Conservation (phyloP, 2,329 filamentous ascomycete genomes). For the Dactylellina sp. region DNA sequence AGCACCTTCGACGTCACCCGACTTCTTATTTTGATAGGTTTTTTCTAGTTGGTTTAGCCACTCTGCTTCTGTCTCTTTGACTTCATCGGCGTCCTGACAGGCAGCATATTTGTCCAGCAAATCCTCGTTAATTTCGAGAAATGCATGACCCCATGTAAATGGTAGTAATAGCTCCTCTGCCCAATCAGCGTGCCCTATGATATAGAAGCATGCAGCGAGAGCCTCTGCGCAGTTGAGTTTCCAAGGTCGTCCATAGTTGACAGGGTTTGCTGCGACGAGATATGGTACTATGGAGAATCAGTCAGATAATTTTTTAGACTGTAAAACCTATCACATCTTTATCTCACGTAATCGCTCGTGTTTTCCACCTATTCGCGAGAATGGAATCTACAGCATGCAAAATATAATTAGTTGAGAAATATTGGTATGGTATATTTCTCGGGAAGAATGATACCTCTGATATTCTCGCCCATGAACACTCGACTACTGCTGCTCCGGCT, state of each 20-base stretch:
- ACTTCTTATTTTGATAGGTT: constrained; percentile 85
- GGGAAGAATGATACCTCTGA: constrained; percentile 74
- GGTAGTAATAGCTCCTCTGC: constrained; percentile 82
- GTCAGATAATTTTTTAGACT: background rate
- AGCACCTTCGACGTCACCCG: constrained; percentile 70
- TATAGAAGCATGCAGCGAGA: constrained; percentile 89
- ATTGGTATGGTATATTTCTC: too few species aligned
- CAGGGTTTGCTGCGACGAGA: constrained; percentile 93
- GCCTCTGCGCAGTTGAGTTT: constrained; percentile 95
- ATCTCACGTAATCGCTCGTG: constrained; percentile 78
- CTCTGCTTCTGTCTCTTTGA: constrained; percentile 85
- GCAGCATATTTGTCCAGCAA: constrained; percentile 86
- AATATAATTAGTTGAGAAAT: too few species aligned
- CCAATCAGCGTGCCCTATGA: constrained; percentile 93
- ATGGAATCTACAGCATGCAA: constrained; percentile 70
- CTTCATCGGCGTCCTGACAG: constrained; percentile 80
- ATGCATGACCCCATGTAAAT: constrained; percentile 88
- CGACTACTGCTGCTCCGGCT: constrained; percentile 92
- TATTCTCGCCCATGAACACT: constrained; percentile 95
- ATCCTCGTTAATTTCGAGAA: constrained; percentile 88
- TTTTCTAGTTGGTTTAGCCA: constrained; percentile 92
- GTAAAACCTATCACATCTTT: background rate
- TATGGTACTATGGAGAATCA: constrained; percentile 75
- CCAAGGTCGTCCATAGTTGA: constrained; percentile 98
- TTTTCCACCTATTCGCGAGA: constrained; percentile 89